Evolutionary conservation across 768 basidiomycete genomes (phyloP).

Genomic region (Calocybe cyanea): DNA sequence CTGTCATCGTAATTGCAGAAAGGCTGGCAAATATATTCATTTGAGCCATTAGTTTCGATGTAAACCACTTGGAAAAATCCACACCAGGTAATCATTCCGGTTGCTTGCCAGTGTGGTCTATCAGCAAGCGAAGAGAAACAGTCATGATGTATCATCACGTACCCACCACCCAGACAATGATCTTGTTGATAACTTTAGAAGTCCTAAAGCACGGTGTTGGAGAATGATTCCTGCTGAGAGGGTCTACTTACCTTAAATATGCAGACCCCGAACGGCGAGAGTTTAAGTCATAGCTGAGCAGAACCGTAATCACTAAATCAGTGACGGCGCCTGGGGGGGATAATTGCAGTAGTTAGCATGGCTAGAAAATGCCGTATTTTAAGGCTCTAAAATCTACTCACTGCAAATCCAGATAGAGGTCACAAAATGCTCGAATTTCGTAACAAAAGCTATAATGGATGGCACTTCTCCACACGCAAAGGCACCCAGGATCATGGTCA

Average conservation of each 20-base stretch:
- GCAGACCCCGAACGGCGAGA: background rate
- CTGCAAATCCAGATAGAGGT: background rate
- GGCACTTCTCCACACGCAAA: background rate
- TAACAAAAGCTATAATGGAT: too few relatives aligned
- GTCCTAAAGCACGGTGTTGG: background rate
- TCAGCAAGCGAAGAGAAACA: background rate
- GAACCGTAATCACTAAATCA: background rate
- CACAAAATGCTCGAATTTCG: background rate
- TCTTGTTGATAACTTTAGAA: background rate
- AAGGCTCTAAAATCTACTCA: too few relatives aligned
- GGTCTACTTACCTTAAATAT: too few relatives aligned
- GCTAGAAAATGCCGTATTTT: background rate
- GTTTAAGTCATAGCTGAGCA: background rate
- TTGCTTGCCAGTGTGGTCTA: background rate
- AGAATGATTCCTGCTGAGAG: background rate
- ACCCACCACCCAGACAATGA: background rate
- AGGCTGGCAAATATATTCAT: background rate
- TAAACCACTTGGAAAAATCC: background rate
- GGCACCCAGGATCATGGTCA: background rate
- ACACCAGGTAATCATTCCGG: background rate
- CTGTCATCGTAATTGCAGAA: background rate
- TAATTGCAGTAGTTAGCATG: background rate
- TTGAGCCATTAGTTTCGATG: too few relatives aligned
- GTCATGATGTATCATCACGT: background rate
- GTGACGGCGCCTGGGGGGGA: background rate